Conservation (phyloP, 352 stramenopile species). For the Globisporangium nagaii region DNA sequence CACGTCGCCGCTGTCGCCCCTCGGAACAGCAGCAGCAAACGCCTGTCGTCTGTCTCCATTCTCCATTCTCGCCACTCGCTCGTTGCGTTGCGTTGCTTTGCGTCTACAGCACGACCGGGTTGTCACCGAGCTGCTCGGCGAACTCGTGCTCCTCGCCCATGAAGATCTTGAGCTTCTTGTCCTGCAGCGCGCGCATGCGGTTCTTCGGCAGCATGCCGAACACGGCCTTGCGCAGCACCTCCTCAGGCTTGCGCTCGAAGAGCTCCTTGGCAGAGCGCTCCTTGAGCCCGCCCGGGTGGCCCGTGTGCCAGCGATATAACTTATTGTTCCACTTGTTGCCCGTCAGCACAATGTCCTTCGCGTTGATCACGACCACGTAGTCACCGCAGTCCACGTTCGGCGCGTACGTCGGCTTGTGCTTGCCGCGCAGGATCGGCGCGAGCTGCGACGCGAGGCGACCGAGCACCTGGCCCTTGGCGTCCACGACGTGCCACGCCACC, state of each 20-base stretch:
- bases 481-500: conserved; percentile 94
- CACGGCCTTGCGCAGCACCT: conserved; percentile 95
- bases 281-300: conserved; percentile 96
- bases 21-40: neutral
- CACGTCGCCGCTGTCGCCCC: neutral
- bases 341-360: conserved; percentile 93
- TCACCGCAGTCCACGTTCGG: conserved; percentile 98
- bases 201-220: conserved; percentile 98
- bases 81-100: neutral
- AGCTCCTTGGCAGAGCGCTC: conserved; percentile 92
- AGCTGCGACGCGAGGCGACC: conserved; percentile 95
- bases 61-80: neutral
- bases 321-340: conserved; percentile 97
- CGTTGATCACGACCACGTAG: conserved; percentile 97
- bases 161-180: conserved; percentile 97
- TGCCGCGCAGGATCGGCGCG: conserved; percentile 94
- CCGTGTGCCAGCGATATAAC: conserved; percentile 98
- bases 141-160: conserved; percentile 91
- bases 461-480: conserved; percentile 94
- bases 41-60: neutral
- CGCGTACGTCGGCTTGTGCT: conserved; percentile 98
- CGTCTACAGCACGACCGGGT: conserved; percentile 74
- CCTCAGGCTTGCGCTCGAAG: conserved; percentile 92
- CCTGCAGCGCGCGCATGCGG: conserved; percentile 92
- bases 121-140: conserved; percentile 78